A percentile compares a stretch with the other conserved stretches of the same genome.
Evolutionary conservation across 441 rosid genomes (phyloP).

Genomic region (Corymbia calophylla): DNA sequence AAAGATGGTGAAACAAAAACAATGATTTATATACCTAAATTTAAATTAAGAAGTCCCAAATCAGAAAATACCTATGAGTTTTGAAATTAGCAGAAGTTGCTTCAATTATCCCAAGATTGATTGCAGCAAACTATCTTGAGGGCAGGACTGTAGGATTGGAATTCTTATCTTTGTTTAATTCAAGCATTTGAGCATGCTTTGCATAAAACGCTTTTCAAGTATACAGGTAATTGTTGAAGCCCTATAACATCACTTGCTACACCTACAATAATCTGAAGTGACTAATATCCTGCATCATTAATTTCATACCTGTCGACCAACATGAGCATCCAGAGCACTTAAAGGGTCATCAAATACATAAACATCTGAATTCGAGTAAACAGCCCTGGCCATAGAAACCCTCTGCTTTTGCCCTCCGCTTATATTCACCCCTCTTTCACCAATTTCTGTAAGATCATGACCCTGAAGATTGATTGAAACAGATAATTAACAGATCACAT

Average conservation of each 20-base stretch:
- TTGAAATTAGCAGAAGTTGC: neutral
- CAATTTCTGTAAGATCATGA: slow-evolving; percentile 91
- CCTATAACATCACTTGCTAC: neutral
- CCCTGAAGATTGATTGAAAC: slow-evolving; percentile 47
- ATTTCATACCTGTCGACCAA: slow-evolving; percentile 70
- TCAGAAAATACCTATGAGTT: neutral
- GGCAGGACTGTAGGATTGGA: neutral
- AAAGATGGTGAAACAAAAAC: neutral
- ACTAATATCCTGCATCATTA: neutral
- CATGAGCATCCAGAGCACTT: slow-evolving; percentile 96
- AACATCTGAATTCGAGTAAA: slow-evolving; percentile 81
- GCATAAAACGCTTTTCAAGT: neutral
- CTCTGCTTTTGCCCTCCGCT: slow-evolving; percentile 99
- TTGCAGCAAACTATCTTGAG: neutral
- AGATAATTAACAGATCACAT: slow-evolving; percentile 5
- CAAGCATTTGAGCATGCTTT: neutral
- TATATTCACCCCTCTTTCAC: slow-evolving; percentile 93
- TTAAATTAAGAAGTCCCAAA: neutral
- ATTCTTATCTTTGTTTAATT: neutral
- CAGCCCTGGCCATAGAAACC: slow-evolving; percentile 97
- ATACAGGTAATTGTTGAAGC: neutral
- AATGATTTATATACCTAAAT: neutral
- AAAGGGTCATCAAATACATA: slow-evolving; percentile 89
- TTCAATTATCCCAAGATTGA: neutral
- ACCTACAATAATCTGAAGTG: neutral